Base-by-base conservation (phyloP, 2,329 filamentous ascomycete species). In the Aspergillus proliferans region DNA sequence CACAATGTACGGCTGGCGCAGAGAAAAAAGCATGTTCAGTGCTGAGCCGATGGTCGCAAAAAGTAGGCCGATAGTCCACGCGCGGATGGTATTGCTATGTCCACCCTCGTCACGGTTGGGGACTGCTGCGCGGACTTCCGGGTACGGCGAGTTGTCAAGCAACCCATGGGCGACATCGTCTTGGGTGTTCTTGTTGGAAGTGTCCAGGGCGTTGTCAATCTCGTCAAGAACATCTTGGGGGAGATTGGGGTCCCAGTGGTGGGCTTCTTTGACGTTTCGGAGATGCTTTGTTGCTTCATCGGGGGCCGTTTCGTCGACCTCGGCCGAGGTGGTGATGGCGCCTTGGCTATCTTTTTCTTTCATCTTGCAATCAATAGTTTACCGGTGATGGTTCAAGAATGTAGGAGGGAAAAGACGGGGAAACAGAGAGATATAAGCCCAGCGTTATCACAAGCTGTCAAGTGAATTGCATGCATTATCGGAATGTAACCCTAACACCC, bases 141-240 rank as follows among this genome's bases (percentile, higher is more conserved):
- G 80, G 59, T 85, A 86, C 2, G 83, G 83, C 43, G 82, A 85
- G 63, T 85, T 82, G 49, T 85, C 81, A 61, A 84, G 76, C 59
- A 83, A 72, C 50, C 80, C 78, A 56, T 79, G 76, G 58, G 83
- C 79, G 55, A 84, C 76, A 51, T 77, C 75, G 45, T 79, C 66
- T 47, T 78, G 79, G 63, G 79, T 78, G 57, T 78, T 78, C 54
- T 75, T 71, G 64, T 82, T 78, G 50, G 76, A 73, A 2, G 75
- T 76, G 39, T 75, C 68, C 42, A 83, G 72, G 24, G 76, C 81
- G 41, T 78, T 73, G 50, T 84, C 80, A 52, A 85, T 74, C 64
- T 82, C 79, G 52, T 81, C 78, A 46, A 80, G 68, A 43, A 84
- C 75, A 52, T 83, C 80, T 51, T 83, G 71, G n/a, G 81, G 80